A percentile compares a stretch with the other conserved stretches of the same genome.
phyloP scores from a whole-genome alignment of 768 basidiomycete species.

The Mycena galopus region DNA sequence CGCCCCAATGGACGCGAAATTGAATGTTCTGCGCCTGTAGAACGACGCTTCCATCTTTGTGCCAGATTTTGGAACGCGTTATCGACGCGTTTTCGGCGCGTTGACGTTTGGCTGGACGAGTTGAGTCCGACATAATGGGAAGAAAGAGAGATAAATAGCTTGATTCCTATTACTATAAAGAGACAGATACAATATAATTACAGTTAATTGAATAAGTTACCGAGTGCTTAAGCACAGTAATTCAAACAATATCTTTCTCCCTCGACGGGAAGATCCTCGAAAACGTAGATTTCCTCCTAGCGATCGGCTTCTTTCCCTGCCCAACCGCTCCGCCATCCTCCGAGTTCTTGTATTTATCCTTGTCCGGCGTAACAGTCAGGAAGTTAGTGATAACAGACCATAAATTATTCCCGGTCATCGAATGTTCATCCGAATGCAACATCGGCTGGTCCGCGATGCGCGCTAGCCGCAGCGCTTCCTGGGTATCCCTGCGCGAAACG shows the following conservation, averaged over 20 bases:
- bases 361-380: constrained; percentile 67
- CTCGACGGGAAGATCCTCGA: constrained; percentile 27
- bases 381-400: constrained; percentile 79
- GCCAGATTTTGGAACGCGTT: background rate
- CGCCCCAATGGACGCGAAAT: constrained; percentile 4
- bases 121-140: too few relatives aligned
- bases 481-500: constrained; percentile 88
- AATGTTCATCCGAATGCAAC: constrained; percentile 63
- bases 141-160: too few relatives aligned
- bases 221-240: too few relatives aligned
- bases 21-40: background rate
- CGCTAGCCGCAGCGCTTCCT: constrained; percentile 80
- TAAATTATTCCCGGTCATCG: constrained; percentile 76
- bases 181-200: too few relatives aligned
- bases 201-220: constrained; percentile 12
- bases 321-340: constrained; percentile 2
- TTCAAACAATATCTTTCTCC: constrained; percentile 12
- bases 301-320: constrained; percentile 1
- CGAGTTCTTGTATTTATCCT: constrained; percentile 37
- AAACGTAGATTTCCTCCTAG: constrained; percentile 28
- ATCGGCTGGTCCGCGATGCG: constrained; percentile 79
- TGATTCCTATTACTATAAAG: too few relatives aligned
- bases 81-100: background rate
- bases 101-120: background rate
- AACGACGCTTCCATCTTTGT: background rate